Evolutionary conservation across 1,284 basidiomycete genomes (phyloP).

Genomic region (Tilletia walkeri): DNA sequence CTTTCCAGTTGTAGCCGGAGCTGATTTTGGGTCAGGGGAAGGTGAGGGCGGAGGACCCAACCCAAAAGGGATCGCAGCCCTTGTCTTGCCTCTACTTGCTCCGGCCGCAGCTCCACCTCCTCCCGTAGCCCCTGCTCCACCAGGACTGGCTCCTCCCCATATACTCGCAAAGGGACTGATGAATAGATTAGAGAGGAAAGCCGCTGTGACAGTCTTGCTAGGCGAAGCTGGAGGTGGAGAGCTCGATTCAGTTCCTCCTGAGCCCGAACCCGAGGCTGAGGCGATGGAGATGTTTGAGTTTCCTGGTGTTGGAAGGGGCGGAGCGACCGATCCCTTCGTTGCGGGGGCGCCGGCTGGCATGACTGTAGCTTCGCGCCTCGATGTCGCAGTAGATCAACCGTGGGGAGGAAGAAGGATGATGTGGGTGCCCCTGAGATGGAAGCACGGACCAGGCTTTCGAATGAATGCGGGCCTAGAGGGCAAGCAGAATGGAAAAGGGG

Average conservation of each 20-base stretch:
- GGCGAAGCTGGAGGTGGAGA: not conserved
- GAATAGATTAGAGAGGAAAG: not conserved
- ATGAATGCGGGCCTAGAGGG: too few relatives aligned
- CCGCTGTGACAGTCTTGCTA: not conserved
- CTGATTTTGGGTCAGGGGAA: too few relatives aligned
- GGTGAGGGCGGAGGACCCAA: not conserved
- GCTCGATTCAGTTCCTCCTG: not conserved
- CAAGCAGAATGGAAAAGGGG: too few relatives aligned
- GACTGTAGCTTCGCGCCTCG: too few relatives aligned
- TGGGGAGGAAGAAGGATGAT: too few relatives aligned
- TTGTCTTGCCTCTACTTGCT: not conserved
- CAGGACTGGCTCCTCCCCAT: not conserved
- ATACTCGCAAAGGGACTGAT: not conserved
- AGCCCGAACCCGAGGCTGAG: not conserved
- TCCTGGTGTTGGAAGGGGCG: too few relatives aligned
- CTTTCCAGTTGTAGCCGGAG: too few relatives aligned
- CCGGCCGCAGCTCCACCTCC: not conserved
- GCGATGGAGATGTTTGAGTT: not conserved
- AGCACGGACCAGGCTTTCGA: too few relatives aligned
- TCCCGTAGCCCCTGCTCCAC: not conserved
- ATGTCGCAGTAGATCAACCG: too few relatives aligned
- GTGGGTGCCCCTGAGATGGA: too few relatives aligned
- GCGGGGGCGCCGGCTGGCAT: too few relatives aligned
- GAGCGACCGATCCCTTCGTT: too few relatives aligned
- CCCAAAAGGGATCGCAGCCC: slow-evolving; percentile 12